Evolutionary conservation across 1,284 basidiomycete genomes (phyloP).

Genomic region (Ustanciosporium gigantosporum): DNA sequence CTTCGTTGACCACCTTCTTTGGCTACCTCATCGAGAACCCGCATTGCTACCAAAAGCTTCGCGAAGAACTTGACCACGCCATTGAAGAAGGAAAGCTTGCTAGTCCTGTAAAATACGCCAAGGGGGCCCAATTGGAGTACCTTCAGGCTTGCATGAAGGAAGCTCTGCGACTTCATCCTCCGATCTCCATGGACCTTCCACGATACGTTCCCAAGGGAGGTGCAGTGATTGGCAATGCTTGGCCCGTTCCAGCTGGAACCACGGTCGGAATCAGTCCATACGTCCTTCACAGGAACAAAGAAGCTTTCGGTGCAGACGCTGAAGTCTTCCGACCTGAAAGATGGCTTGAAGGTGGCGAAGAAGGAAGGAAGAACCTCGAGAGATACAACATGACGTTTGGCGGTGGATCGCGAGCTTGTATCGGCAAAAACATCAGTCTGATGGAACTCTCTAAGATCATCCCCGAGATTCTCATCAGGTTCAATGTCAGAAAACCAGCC

Average conservation of each 20-base stretch:
- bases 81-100: constrained; percentile 34
- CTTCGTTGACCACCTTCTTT: constrained; percentile 48
- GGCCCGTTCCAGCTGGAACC: constrained; percentile 43
- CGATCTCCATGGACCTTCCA: constrained; percentile 55
- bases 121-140: constrained; percentile 43
- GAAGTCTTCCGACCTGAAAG: constrained; percentile 48
- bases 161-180: constrained; percentile 55
- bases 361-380: constrained; percentile 31
- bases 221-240: constrained; percentile 41
- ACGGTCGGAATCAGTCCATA: constrained; percentile 53
- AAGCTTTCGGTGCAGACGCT: constrained; percentile 48
- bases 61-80: constrained; percentile 47
- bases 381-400: constrained; percentile 44
- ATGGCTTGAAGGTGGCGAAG: constrained; percentile 47
- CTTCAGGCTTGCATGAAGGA: constrained; percentile 59
- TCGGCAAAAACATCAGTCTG: constrained; percentile 53
- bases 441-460: constrained; percentile 54
- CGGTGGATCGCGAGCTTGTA: constrained; percentile 46
- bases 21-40: constrained; percentile 51
- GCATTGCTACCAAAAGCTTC: constrained; percentile 34
- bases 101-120: constrained; percentile 45
- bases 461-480: constrained; percentile 44
- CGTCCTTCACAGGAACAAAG: constrained; percentile 45
- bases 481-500: constrained; percentile 30
- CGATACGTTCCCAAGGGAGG: constrained; percentile 49